Conservation (phyloP, 1,284 basidiomycete species). For the Leccinum subrobustum region DNA sequence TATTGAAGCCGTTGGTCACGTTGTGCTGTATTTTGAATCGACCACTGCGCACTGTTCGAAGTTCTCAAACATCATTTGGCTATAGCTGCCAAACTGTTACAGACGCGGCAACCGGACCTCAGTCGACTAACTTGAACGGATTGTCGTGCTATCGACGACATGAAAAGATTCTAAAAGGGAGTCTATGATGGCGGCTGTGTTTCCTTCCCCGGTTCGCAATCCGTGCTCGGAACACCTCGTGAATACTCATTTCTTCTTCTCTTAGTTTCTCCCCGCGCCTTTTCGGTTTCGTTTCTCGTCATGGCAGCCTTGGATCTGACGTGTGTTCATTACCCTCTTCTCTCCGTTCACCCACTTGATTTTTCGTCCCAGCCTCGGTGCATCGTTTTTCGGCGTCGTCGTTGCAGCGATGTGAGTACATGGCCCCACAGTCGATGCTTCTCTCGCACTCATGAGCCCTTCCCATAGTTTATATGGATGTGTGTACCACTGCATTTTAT, state of each 20-base stretch:
- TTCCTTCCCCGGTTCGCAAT: neutral
- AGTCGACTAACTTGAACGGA: neutral
- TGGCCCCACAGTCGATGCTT: neutral
- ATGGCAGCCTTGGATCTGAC: slow-evolving; percentile 22
- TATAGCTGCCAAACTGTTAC: neutral
- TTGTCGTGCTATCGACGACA: neutral
- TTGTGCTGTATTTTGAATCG: neutral
- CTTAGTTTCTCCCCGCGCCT: neutral
- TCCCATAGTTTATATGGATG: slow-evolving; percentile 50
- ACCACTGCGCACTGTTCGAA: neutral
- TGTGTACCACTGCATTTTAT: slow-evolving; percentile 24
- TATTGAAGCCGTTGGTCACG: neutral
- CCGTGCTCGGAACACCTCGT: neutral
- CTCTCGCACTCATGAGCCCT: neutral
- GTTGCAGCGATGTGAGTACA: slow-evolving; percentile 43
- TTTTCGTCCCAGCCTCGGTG: slow-evolving; percentile 41
- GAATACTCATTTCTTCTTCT: slow-evolving; percentile 1
- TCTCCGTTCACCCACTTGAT: neutral
- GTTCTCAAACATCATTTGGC: neutral
- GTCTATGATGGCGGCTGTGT: neutral
- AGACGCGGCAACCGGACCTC: neutral
- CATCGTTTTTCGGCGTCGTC: slow-evolving; percentile 47
- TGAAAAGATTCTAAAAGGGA: neutral
- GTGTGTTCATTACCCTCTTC: slow-evolving; percentile 8
- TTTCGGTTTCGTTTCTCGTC: neutral